These are phyloP conservation scores for Basipetospora chlamydospora DNA, from an alignment of 2,329 filamentous ascomycete genomes.

Conservation along the genomic window DNA sequence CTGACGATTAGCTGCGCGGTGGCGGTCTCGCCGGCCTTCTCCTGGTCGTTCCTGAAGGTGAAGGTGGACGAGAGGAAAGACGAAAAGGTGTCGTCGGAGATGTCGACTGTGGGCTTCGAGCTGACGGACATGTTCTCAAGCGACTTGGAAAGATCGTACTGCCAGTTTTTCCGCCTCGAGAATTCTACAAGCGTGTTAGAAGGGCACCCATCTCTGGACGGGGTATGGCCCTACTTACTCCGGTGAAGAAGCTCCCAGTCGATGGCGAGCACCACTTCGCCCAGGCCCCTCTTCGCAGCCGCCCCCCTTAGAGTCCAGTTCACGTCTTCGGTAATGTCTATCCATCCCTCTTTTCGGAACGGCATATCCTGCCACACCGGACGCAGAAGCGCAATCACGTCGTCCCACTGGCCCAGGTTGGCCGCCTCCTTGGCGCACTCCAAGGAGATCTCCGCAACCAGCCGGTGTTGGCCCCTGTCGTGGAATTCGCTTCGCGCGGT, in stretches of 20 bases:
- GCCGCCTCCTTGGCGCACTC: conserved; percentile 43
- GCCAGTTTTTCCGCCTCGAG: conserved; percentile 38
- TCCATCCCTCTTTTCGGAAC: conserved; percentile 46
- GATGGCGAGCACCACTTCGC: conserved; percentile 42
- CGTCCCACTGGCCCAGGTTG: conserved; percentile 33
- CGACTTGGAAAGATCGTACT: conserved; percentile 44
- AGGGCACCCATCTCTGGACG: no score
- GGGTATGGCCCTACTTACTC: conserved; percentile 26
- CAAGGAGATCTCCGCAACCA: conserved; percentile 40
- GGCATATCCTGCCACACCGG: conserved; percentile 43
- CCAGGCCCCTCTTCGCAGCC: conserved; percentile 35
- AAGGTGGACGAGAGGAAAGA: conserved; percentile 42
- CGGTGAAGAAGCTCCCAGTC: conserved; percentile 51
- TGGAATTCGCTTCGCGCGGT: conserved; percentile 39
- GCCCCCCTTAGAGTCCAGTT: conserved; percentile 46
- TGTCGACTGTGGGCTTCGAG: conserved; percentile 31
- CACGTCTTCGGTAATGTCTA: conserved; percentile 42
- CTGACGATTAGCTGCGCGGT: conserved; percentile 42
- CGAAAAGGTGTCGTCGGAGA: conserved; percentile 35
- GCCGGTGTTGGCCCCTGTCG: conserved; percentile 34
- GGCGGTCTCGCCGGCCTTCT: conserved; percentile 45
- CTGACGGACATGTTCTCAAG: conserved; percentile 32
- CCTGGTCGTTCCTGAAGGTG: conserved; percentile 41
- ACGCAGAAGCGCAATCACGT: conserved; percentile 36
- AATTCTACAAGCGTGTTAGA: conserved; percentile 28